Evolutionary conservation across 768 basidiomycete species (phyloP).

Genomic region (Filobasidium floriforme): DNA sequence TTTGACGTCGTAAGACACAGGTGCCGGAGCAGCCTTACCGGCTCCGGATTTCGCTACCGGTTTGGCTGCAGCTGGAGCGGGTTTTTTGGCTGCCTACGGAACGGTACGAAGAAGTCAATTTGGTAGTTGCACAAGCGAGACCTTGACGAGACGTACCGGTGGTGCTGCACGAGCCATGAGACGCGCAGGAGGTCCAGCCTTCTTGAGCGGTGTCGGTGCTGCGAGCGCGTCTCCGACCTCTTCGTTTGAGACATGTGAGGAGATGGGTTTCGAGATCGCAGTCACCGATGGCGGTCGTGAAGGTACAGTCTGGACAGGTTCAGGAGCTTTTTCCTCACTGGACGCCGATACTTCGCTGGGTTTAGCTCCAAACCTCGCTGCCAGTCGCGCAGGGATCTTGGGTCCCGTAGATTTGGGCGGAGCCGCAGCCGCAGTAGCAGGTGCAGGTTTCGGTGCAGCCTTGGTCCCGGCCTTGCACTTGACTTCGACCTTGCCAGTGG

Average conservation of each 20-base stretch:
- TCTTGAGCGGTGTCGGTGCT: slow-evolving; percentile 7
- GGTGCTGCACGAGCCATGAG: slow-evolving; percentile 19
- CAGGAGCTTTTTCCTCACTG: not conserved
- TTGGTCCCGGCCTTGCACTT: slow-evolving; percentile 67
- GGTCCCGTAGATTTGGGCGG: slow-evolving; percentile 39
- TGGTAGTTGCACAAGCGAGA: not conserved
- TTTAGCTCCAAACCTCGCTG: not conserved
- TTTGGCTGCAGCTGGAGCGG: slow-evolving; percentile 24
- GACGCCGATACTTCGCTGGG: not conserved
- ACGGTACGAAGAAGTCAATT: not conserved
- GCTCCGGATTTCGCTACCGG: slow-evolving; percentile 38
- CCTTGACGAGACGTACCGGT: slow-evolving; percentile 27
- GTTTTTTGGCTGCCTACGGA: slow-evolving; percentile 1
- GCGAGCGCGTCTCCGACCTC: not conserved
- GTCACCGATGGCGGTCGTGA: not conserved
- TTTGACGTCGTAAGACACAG: slow-evolving; percentile 65
- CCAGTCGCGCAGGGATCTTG: slow-evolving; percentile 10
- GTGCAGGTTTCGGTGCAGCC: slow-evolving; percentile 45
- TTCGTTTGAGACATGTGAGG: not conserved
- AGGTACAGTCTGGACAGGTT: not conserved
- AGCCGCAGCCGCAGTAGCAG: slow-evolving; percentile 40
- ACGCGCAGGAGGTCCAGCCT: slow-evolving; percentile 21
- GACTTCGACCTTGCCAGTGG: slow-evolving; percentile 82
- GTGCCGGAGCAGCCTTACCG: slow-evolving; percentile 46
- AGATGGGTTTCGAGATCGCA: not conserved